These are phyloP conservation scores for Pontederia paniculata DNA, from an alignment of 176 grass and related monocot genomes.

Conservation along the genomic window DNA sequence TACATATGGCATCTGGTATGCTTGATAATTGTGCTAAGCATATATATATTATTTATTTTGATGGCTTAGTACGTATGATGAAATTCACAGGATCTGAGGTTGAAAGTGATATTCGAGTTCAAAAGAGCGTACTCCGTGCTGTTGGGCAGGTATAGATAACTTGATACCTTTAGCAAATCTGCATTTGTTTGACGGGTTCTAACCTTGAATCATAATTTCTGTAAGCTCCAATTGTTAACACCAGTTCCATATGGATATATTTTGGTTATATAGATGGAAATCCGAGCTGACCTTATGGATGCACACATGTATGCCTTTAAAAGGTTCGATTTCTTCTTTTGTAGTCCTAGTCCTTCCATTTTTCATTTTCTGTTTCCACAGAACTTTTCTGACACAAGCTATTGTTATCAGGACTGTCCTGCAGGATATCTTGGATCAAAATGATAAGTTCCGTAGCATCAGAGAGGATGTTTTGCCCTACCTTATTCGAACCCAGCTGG, in stretches of 20 bases:
- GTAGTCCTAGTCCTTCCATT: constrained; percentile 7
- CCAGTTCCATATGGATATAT: neutral
- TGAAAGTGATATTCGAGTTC: constrained; percentile 68
- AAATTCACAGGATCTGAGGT: constrained; percentile 57
- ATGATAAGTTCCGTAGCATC: constrained; percentile 74
- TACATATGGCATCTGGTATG: constrained; percentile 84
- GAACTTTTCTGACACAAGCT: constrained; percentile 1
- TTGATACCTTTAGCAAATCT: no score
- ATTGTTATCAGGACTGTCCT: constrained; percentile 50
- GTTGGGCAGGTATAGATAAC: constrained; percentile 44
- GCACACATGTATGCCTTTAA: constrained; percentile 98
- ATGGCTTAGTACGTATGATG: neutral
- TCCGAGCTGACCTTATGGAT: constrained; percentile 95
- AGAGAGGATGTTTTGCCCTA: constrained; percentile 85
- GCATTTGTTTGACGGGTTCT: no score
- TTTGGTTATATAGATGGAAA: constrained; percentile 60
- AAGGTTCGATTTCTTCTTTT: constrained; percentile 33
- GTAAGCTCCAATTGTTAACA: no score
- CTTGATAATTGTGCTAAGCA: constrained; percentile 3
- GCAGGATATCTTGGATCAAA: constrained; percentile 65
- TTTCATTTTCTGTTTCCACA: neutral
- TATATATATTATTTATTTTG: no score
- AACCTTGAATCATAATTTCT: no score
- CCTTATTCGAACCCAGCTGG: constrained; percentile 84
- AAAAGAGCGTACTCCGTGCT: constrained; percentile 62